phyloP scores from a whole-genome alignment of 495 filamentous ascomycete species.

The Lasiosphaeria miniovina region DNA sequence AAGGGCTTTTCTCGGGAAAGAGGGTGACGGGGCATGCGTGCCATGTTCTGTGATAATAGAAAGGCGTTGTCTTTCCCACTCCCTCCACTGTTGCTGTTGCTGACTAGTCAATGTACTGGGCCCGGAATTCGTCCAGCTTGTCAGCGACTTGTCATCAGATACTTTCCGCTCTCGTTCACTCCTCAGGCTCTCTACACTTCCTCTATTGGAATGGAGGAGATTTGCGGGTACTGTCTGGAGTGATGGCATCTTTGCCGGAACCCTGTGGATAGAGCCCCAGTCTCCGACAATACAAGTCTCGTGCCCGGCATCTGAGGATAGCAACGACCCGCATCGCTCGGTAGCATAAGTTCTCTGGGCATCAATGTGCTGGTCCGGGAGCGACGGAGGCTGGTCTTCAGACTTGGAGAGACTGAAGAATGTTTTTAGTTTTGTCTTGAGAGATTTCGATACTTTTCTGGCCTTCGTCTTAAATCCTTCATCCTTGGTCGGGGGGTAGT shows the following conservation, averaged over 20 bases:
- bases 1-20: conserved; percentile 25
- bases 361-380: conserved; percentile 52
- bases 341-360: conserved; percentile 46
- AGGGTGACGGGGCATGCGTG: conserved; percentile 44
- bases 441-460: conserved; percentile 56
- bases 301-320: background rate
- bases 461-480: conserved; percentile 49
- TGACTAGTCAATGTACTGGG: conserved; percentile 44
- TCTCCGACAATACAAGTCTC: conserved; percentile 11
- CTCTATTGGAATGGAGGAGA: conserved; percentile 42
- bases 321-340: conserved; percentile 24
- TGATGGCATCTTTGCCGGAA: conserved; percentile 41
- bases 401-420: conserved; percentile 52
- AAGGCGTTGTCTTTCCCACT: conserved; percentile 55
- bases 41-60: conserved; percentile 67
- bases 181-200: conserved; percentile 50
- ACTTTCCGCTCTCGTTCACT: conserved; percentile 46
- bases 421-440: conserved; percentile 60
- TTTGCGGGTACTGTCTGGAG: conserved; percentile 38
- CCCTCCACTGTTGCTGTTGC: conserved; percentile 34
- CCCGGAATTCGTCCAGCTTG: conserved; percentile 70
- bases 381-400: conserved; percentile 35
- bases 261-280: conserved; percentile 37
- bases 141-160: conserved; percentile 62
- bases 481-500: conserved; percentile 22